Conservation (phyloP, 73 alveolate genomes). For the Paramecium tetraurelia region DNA sequence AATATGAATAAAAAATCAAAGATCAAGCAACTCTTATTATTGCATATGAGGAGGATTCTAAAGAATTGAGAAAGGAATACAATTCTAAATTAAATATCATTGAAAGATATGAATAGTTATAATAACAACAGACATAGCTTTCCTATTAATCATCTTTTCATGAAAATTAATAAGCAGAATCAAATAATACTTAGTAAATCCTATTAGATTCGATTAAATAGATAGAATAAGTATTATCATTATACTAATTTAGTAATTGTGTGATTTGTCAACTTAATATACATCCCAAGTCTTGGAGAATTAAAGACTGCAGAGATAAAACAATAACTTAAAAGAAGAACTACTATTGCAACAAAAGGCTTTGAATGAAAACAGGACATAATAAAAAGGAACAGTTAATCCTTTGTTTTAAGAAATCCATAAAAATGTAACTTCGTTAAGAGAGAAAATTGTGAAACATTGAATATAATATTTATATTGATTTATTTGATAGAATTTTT, state of each 20-base stretch:
- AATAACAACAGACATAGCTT: background rate
- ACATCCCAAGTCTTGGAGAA: background rate
- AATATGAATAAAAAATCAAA: background rate
- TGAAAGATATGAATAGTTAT: background rate
- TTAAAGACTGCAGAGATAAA: background rate
- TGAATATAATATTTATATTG: background rate
- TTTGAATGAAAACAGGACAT: background rate
- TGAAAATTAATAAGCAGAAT: background rate
- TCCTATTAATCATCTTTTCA: background rate
- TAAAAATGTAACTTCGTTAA: background rate
- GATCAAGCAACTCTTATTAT: background rate
- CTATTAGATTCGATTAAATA: background rate
- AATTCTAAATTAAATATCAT: background rate
- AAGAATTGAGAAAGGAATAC: background rate
- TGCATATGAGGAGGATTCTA: background rate
- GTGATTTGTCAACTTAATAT: background rate
- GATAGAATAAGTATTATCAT: background rate
- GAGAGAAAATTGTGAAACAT: background rate
- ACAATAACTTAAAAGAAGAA: background rate
- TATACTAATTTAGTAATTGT: background rate
- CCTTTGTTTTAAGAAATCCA: background rate
- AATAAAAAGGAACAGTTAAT: background rate
- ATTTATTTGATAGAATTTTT: too few species aligned
- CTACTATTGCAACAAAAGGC: background rate
- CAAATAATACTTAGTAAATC: background rate